Evolutionary conservation across 1,284 basidiomycete species (phyloP).

Genomic region (Rhizoctonia solani): DNA sequence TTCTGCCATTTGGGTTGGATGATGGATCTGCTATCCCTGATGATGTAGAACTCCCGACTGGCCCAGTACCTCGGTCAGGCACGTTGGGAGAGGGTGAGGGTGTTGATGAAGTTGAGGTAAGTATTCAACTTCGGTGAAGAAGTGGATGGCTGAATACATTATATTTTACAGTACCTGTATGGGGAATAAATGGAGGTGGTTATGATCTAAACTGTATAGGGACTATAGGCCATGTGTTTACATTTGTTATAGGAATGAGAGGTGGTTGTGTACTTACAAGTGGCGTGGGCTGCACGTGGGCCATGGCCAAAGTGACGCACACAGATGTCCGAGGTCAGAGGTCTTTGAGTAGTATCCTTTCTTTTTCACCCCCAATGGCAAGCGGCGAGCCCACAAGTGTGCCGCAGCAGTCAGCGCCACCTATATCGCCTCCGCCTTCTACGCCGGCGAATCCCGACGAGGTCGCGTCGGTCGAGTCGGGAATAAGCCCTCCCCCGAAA

Average conservation of each 20-base stretch:
- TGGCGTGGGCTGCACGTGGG: constrained; percentile 24
- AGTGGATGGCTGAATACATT: neutral
- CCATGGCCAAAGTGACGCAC: constrained; percentile 22
- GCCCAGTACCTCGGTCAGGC: constrained; percentile 71
- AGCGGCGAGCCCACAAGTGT: constrained; percentile 8
- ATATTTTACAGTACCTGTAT: constrained; percentile 52
- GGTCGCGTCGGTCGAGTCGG: neutral
- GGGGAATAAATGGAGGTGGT: constrained; percentile 38
- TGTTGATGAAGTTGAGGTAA: constrained; percentile 77
- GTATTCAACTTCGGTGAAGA: neutral
- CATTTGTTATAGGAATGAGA: constrained; percentile 8
- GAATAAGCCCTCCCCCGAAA: constrained; percentile 33
- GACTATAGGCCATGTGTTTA: neutral
- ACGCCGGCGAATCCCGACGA: constrained; percentile 1
- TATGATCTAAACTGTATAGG: neutral
- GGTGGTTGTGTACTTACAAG: constrained; percentile 9
- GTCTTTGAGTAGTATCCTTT: neutral
- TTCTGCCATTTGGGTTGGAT: constrained; percentile 77
- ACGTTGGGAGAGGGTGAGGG: constrained; percentile 64
- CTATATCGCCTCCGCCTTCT: constrained; percentile 10
- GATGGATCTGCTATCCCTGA: constrained; percentile 69
- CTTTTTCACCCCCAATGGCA: constrained; percentile 17
- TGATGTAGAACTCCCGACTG: constrained; percentile 60
- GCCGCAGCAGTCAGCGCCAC: constrained; percentile 8
- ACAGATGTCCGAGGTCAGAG: constrained; percentile 22